phyloP scores from a whole-genome alignment of 2,329 filamentous ascomycete genomes.

The Apiospora koreana region DNA sequence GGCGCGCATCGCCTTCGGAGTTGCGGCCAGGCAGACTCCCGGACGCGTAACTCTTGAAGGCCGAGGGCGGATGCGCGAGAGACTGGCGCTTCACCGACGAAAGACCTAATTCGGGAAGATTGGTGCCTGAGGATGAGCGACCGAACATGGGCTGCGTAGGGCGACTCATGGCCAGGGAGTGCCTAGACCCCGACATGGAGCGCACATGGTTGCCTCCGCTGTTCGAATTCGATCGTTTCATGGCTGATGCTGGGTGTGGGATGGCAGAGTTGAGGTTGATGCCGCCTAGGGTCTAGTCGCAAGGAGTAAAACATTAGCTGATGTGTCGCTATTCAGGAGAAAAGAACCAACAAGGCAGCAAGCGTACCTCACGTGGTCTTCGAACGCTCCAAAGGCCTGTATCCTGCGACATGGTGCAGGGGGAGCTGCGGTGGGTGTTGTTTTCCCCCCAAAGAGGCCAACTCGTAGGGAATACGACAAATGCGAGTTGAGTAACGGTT shows the following conservation, averaged over 20 bases:
- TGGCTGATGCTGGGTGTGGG: conserved; percentile 86
- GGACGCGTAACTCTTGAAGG: conserved; percentile 71
- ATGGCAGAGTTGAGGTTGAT: conserved; percentile 81
- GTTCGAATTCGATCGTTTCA: conserved; percentile 88
- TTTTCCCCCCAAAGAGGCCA: not conserved
- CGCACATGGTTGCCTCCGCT: conserved; percentile 73
- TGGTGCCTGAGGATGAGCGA: conserved; percentile 79
- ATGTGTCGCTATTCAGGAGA: too few relatives aligned
- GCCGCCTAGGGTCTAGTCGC: conserved; percentile 75
- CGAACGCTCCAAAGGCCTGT: conserved; percentile 88
- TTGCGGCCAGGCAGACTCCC: conserved; percentile 44
- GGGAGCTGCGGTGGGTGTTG: not conserved
- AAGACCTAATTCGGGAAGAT: conserved; percentile 76
- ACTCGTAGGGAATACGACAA: not conserved
- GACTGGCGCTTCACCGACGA: conserved; percentile 86
- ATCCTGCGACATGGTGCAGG: conserved; percentile 76
- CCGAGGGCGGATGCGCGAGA: conserved; percentile 65
- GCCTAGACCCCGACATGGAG: conserved; percentile 78
- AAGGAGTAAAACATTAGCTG: not conserved
- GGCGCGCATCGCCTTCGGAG: conserved; percentile 54
- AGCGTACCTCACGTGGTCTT: conserved; percentile 81
- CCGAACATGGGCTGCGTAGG: conserved; percentile 87
- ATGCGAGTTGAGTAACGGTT: not conserved
- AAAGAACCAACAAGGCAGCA: not conserved
- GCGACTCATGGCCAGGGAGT: conserved; percentile 81